Conservation (phyloP, 768 basidiomycete genomes). For the Zangia roseola region DNA sequence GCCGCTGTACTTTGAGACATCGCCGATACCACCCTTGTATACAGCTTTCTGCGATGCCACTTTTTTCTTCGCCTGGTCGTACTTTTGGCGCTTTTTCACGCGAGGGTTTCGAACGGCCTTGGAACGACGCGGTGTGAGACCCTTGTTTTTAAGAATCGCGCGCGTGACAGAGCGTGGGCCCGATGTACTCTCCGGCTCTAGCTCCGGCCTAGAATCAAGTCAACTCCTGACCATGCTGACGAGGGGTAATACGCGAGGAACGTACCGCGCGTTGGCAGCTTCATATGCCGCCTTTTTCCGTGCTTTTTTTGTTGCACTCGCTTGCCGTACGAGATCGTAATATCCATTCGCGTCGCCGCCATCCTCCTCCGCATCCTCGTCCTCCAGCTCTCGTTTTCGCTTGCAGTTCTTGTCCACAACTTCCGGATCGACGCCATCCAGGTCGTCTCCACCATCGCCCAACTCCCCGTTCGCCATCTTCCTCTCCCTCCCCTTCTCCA, state of each 20-base stretch:
- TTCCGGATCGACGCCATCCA: conserved; percentile 58
- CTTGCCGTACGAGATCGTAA: conserved; percentile 85
- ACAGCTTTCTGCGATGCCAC: conserved; percentile 85
- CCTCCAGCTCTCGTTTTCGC: conserved; percentile 38
- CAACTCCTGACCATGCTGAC: conserved; percentile 5
- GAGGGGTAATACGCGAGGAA: conserved; percentile 3
- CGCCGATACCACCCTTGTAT: conserved; percentile 84
- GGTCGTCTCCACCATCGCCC: conserved; percentile 61
- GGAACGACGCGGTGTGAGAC: conserved; percentile 85
- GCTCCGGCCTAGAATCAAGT: conserved; percentile 28
- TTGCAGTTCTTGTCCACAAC: conserved; percentile 37
- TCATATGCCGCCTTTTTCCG: conserved; percentile 85
- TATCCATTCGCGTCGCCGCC: conserved; percentile 68
- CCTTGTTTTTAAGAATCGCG: conserved; percentile 91
- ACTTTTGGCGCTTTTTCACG: conserved; percentile 93
- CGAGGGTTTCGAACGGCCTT: conserved; percentile 95
- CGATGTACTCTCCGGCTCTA: conserved; percentile 38
- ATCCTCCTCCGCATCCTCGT: conserved; percentile 42
- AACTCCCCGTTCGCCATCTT: conserved; percentile 32
- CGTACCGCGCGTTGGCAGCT: conserved; percentile 57
- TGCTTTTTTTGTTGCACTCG: conserved; percentile 67
- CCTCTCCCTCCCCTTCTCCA: conserved; percentile 44
- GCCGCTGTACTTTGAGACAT: conserved; percentile 79
- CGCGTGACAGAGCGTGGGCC: conserved; percentile 90
- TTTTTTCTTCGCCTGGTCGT: conserved; percentile 94